These are phyloP conservation scores for Colletotrichum sp. DNA, from an alignment of 2,329 filamentous ascomycete genomes.

Conservation along the genomic window DNA sequence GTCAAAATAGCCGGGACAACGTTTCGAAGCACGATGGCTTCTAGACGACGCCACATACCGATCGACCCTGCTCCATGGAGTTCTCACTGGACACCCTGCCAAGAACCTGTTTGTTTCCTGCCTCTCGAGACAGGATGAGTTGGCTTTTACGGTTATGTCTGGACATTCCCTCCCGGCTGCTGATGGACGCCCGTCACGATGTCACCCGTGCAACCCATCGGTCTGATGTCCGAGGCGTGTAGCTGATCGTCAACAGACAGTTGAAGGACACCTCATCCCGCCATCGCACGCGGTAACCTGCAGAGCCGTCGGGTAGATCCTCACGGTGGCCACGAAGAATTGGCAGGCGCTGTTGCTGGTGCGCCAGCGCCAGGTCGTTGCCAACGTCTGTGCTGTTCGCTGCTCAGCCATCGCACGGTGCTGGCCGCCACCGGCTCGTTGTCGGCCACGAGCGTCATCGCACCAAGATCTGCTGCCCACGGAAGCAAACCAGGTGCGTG, in stretches of 20 bases:
- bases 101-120: not conserved
- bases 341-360: not conserved
- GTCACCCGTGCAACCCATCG: conserved; percentile 2
- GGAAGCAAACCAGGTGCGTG: not conserved
- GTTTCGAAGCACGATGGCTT: not conserved
- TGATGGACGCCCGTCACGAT: not conserved
- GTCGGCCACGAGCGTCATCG: not conserved
- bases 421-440: not conserved
- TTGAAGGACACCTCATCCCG: not conserved
- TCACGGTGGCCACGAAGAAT: not conserved
- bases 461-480: not conserved
- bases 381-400: not conserved
- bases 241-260: not conserved
- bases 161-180: not conserved
- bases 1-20: not conserved
- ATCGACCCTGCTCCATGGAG: not conserved
- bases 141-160: not conserved
- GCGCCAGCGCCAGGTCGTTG: not conserved
- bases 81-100: not conserved
- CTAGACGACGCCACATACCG: not conserved
- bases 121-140: not conserved
- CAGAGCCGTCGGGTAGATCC: conserved; percentile 4
- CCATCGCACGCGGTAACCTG: not conserved
- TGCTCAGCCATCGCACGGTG: conserved; percentile 7
- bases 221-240: not conserved